phyloP scores from a whole-genome alignment of 208 protist species.

The Leishmania amazonensis region DNA sequence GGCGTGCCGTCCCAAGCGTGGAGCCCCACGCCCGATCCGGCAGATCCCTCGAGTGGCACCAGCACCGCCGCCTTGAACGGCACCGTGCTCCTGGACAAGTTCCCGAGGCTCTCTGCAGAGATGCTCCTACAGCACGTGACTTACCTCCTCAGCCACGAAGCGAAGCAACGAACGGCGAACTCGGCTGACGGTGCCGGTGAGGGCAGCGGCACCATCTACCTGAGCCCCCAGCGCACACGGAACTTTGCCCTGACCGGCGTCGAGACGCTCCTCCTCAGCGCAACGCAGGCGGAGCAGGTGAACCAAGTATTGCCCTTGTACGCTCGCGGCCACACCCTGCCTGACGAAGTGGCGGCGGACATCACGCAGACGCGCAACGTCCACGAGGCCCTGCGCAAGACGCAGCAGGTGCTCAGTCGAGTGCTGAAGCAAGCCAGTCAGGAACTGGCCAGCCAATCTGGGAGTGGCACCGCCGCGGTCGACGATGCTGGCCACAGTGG shows the following conservation, averaged over 20 bases:
- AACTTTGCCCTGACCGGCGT: slow-evolving; percentile 57
- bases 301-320: slow-evolving; percentile 68
- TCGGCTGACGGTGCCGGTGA: neutral
- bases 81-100: slow-evolving; percentile 50
- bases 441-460: neutral
- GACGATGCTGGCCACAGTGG: neutral
- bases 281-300: slow-evolving; percentile 55
- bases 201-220: neutral
- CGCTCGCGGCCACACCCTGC: slow-evolving; percentile 53
- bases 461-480: neutral
- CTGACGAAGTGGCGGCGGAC: slow-evolving; percentile 39
- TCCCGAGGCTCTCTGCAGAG: slow-evolving; percentile 46
- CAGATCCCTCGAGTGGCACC: neutral
- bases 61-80: neutral
- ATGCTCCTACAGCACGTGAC: slow-evolving; percentile 55
- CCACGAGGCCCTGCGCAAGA: slow-evolving; percentile 57
- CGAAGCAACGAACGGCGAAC: neutral
- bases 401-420: slow-evolving; percentile 17
- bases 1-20: slow-evolving; percentile 57
- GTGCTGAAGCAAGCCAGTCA: slow-evolving; percentile 16
- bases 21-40: slow-evolving; percentile 28
- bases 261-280: slow-evolving; percentile 59
- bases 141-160: slow-evolving; percentile 7
- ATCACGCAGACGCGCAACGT: slow-evolving; percentile 64
- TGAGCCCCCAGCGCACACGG: slow-evolving; percentile 35